These are phyloP conservation scores for Ettlia oleoabundans DNA, from an alignment of 139 green algal genomes.

Conservation along the genomic window DNA sequence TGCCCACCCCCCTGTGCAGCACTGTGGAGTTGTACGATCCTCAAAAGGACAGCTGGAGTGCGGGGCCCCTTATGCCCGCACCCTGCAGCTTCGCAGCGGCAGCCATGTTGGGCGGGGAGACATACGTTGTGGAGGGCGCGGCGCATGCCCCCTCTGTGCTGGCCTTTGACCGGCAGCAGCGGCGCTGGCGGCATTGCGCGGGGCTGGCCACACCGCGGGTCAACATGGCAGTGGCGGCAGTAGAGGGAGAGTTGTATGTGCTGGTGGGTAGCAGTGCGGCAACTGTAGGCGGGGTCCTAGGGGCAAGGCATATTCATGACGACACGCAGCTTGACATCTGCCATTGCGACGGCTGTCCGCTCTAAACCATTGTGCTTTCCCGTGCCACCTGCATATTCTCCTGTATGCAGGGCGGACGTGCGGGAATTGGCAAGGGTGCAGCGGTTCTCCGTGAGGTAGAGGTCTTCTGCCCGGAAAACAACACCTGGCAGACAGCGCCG, in stretches of 20 bases:
- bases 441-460: conserved; percentile 46
- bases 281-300: neutral
- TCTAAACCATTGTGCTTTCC: neutral
- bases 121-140: conserved; percentile 25
- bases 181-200: neutral
- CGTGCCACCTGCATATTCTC: neutral
- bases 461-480: conserved; percentile 7
- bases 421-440: conserved; percentile 31
- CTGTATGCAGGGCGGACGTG: conserved; percentile 35
- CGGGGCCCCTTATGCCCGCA: conserved; percentile 44
- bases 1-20: conserved; percentile 21
- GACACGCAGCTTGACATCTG: no score
- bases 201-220: conserved; percentile 29
- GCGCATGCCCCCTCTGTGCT: conserved; percentile 33
- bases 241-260: conserved; percentile 22
- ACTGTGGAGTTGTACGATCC: conserved; percentile 66
- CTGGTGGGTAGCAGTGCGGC: neutral
- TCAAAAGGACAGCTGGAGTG: conserved; percentile 52
- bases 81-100: conserved; percentile 32
- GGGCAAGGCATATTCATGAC: no score
- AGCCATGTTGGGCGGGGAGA: neutral
- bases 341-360: no score
- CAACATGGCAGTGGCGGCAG: conserved; percentile 29
- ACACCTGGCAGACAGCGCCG: conserved; percentile 39
- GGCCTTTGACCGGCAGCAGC: conserved; percentile 1